Evolutionary conservation across 2,329 filamentous ascomycete genomes (phyloP), one percentile per base, ranked within the genome.

Genomic region (Emmonsiellopsis sp.): DNA sequence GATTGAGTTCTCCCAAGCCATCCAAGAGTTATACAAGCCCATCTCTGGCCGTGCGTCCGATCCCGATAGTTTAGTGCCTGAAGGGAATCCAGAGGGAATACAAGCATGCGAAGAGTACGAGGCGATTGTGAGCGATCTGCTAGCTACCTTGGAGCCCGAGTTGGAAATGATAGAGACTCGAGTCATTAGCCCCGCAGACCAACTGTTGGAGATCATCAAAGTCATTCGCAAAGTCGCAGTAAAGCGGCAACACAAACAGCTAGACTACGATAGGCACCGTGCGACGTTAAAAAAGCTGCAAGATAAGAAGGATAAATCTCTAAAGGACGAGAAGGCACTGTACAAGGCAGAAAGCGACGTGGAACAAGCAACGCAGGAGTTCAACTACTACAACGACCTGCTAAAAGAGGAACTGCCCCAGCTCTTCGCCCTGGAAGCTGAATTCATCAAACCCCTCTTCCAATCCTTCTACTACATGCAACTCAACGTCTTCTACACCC

Each of bases 381-480:
- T 86, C 75, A 92, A 97, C 69, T 94, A 95, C 74, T 97, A 93
- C 78, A 98, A 98, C 74, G 89, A 96, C 65, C 77, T 98, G 50
- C 81, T 98, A 57, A 98, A 98, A 75, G 88, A 94, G 14, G 93
- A 98, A 73, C 77, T 98, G 58, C 93, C 93, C 32, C 89, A 90
- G 70, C 81, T 98, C 9, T 98, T 98, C 71, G 71, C 76, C 6
- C 82, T 98, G 14, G 93, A 98, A 71, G 82, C 85, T 58, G 87
- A 97, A 70, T 97, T 98, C 69, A 98, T 98, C 70, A 85, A 88
- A 61, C 93, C 93, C 2, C 82, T 98, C 6, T 98, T 98, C 78
- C 93, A 97, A 70, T 95, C 88, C 8, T 98, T 98, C 75, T 98
- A 98, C 74, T 98, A 97, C 77, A 98, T 98, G 93, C 93, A 98